Evolutionary conservation across 2,329 filamentous ascomycete species (phyloP), one percentile per base, ranked within the genome.

Genomic region (Sporothrix brasiliensis): DNA sequence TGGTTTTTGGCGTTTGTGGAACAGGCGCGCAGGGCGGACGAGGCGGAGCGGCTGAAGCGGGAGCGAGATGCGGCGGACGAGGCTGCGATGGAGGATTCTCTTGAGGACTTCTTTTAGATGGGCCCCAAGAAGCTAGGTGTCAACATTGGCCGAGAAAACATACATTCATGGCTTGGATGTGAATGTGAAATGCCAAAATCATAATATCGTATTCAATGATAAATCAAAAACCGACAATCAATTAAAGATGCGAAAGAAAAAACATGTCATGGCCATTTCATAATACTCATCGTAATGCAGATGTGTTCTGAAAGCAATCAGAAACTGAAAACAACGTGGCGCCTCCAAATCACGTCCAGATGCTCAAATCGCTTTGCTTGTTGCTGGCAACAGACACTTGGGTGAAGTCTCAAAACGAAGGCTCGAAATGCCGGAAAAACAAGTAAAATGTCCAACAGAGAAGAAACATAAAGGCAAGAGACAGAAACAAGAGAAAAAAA

Each of bases 21-120:
- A 39, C 53, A 69, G 67, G 60, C 50, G 39, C 69, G 66, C 27
- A 24, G 39, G 56, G 58, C 86, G 50, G 52, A 61, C 58, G 50
- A 24, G 54, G 56, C 27, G 3, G 69, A 61, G 34, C n/a, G 47
- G 54, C 47, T 21, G 34, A 54, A 56, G 44, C 54, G 24, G 58
- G 66, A 44, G 65, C 54, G 41, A 10, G 44, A 68, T 4, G 47
- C 3, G 19, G 39, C 34, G 10, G 66, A 71, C 27, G 65, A 68
- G 66, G 69, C 16, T 50, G 65, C 53, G 6, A 67, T 70, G 44
- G 60, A 68, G 13, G 47, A 44, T 16, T 44, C 56, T 9, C 44
- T 68, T 24, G 66, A 65, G 19, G 66, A 65, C 10, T 65, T 63
- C 50, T 68, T 70, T 49, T 68, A 68, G 21, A 19, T 10, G 34